Evolutionary conservation across 202 grass and related monocot genomes (phyloP), one percentile per base, ranked within the genome.

Genomic region (Thinopyrum obtusiflorum): DNA sequence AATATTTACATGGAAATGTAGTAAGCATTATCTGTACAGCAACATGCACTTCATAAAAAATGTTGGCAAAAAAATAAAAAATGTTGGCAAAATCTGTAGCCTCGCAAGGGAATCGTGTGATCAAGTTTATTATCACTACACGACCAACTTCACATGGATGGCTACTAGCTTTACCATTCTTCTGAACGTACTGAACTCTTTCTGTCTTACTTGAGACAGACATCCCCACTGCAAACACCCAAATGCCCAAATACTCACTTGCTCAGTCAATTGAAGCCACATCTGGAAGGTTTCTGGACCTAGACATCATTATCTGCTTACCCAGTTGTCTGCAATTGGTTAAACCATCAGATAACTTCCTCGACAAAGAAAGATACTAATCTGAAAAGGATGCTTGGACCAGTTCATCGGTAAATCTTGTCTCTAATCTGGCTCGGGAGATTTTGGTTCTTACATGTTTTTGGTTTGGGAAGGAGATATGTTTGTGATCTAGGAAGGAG

Each of bases 391-490:
- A 42, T 76, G 23, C 6, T 9, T 64, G 80, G 64, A 87, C 89
- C 61, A 76, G 8, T 80, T 90, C 84, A 80, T 49, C 47, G 2
- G 47, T 37, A 74, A 71, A 69, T 66, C 17, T 77, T 8, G 40
- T 33, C 73, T 82, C 9, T 27, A 73, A 11, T n/a, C 5, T 0
- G 1, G 15, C 15, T 53, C 15, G 0, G 49, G 15, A 18, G 49
- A 53, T 53, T 53, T 53, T 18, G 15, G 49, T 18, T 53, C 15
- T 18, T 18, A 53, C 15, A 53, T 53, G 15, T 53, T 2, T 53
- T 14, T 53, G 49, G 49, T 18, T 53, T 7, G 46, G 49, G 15
- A 53, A 18, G 49, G 49, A 18, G 49, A 18, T 53, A 53, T 53
- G 49, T 53, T 53, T 53, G 49, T 18, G 1, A 53, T 7, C 2